Evolutionary conservation across 2,329 filamentous ascomycete species (phyloP).

Genomic region (Alternaria novae-zelandiae): DNA sequence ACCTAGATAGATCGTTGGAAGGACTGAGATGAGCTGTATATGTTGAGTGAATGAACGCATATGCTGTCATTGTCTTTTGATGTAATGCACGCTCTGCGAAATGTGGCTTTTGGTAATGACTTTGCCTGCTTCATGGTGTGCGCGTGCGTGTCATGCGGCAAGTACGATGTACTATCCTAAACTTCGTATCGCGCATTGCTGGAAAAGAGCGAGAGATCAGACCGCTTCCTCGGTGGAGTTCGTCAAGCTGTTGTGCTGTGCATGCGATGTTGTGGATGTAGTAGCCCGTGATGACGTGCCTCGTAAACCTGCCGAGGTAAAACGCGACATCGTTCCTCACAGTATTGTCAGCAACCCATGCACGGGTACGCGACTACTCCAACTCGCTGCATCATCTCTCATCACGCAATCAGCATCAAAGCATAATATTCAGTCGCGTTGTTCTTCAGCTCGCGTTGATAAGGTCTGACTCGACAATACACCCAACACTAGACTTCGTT

Average conservation of each 20-base stretch:
- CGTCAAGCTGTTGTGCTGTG: not conserved
- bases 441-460: not conserved
- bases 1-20: too few relatives aligned
- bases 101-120: not conserved
- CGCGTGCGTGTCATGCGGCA: not conserved
- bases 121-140: not conserved
- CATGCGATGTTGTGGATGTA: not conserved
- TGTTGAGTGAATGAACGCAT: too few relatives aligned
- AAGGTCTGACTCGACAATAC: not conserved
- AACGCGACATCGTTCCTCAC: not conserved
- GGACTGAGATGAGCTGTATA: too few relatives aligned
- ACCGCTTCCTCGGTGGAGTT: not conserved
- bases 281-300: constrained; percentile 11
- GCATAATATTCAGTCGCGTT: not conserved
- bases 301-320: constrained; percentile 19
- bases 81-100: not conserved
- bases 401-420: not conserved
- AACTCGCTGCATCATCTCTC: not conserved
- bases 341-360: not conserved
- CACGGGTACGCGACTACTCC: not conserved
- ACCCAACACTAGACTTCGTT: not conserved
- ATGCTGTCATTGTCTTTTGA: not conserved
- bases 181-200: not conserved
- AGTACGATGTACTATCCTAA: not conserved
- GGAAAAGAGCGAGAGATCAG: too few relatives aligned